Evolutionary conservation across 495 filamentous ascomycete genomes (phyloP).

Genomic region (Lasiosphaeriaceae sp.): DNA sequence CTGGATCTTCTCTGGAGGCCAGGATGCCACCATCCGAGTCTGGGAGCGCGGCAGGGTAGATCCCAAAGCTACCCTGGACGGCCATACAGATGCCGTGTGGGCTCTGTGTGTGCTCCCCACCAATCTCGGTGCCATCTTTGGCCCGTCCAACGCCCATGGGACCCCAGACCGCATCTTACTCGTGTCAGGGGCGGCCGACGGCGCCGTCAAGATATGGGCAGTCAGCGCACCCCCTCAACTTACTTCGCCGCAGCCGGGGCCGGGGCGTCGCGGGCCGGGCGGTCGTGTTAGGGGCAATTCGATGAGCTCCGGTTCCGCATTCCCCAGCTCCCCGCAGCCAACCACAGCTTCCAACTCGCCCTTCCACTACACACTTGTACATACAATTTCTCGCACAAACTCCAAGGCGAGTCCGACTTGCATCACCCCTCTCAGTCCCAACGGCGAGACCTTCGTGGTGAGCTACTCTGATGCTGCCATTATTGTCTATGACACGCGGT

Average conservation of each 20-base stretch:
- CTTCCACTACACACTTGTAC: conserved; percentile 65
- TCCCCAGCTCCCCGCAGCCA: conserved; percentile 86
- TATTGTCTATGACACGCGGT: conserved; percentile 84
- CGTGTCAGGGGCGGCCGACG: conserved; percentile 90
- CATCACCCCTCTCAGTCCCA: conserved; percentile 79
- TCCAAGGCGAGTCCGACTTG: conserved; percentile 77
- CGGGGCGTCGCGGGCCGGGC: conserved; percentile 62
- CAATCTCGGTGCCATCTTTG: conserved; percentile 72
- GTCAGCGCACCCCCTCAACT: conserved; percentile 86
- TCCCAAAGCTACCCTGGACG: conserved; percentile 90
- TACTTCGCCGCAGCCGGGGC: conserved; percentile 63
- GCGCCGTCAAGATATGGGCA: conserved; percentile 88
- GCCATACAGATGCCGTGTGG: conserved; percentile 95
- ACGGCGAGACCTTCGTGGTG: conserved; percentile 91
- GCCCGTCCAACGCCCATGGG: conserved; percentile 63
- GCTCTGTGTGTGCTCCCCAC: conserved; percentile 90
- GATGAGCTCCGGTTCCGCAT: conserved; percentile 84
- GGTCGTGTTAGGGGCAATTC: conserved; percentile 83
- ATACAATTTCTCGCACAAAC: conserved; percentile 70
- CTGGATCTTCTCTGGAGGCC: conserved; percentile 96
- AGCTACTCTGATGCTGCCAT: conserved; percentile 87
- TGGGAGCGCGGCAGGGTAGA: conserved; percentile 94
- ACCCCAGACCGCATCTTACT: conserved; percentile 79
- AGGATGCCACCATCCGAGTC: conserved; percentile 86
- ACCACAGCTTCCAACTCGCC: conserved; percentile 63